Evolutionary conservation across 2,329 filamentous ascomycete genomes (phyloP).

Genomic region (Trichoderma pleuroti): DNA sequence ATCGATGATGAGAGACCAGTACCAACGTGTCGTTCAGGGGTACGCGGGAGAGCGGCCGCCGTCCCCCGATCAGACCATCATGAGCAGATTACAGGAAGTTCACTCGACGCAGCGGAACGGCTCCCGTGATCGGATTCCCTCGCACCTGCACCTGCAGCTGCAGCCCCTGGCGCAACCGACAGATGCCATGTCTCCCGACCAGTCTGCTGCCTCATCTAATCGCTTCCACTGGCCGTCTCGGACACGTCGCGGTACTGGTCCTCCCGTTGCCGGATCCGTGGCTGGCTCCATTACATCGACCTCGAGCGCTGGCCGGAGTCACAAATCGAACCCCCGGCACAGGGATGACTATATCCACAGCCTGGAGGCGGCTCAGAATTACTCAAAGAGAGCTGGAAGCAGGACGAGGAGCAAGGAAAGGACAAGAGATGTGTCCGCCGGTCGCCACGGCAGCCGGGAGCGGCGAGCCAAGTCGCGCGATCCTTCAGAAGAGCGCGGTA

Average conservation of each 20-base stretch:
- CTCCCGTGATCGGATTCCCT: constrained; percentile 74
- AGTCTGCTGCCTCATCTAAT: constrained; percentile 50
- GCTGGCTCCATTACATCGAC: constrained; percentile 55
- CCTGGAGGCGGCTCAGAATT: constrained; percentile 70
- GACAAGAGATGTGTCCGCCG: constrained; percentile 39
- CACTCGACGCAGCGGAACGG: constrained; percentile 60
- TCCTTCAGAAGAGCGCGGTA: constrained; percentile 66
- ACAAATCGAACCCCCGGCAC: constrained; percentile 55
- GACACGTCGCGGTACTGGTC: constrained; percentile 49
- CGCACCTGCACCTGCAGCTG: constrained; percentile 63
- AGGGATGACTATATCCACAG: constrained; percentile 85
- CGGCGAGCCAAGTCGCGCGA: constrained; percentile 55
- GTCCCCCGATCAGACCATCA: constrained; percentile 56
- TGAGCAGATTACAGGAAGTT: constrained; percentile 59
- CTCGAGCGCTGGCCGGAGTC: constrained; percentile 49
- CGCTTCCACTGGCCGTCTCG: constrained; percentile 55
- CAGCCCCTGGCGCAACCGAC: constrained; percentile 50
- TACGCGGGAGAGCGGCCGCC: constrained; percentile 51
- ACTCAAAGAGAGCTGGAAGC: constrained; percentile 52
- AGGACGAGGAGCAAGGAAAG: constrained; percentile 53
- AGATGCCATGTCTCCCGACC: constrained; percentile 56
- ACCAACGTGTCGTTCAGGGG: constrained; percentile 34
- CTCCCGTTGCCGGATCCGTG: constrained; percentile 51
- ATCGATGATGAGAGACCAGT: constrained; percentile 57
- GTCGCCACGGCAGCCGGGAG: constrained; percentile 48